Evolutionary conservation across 2,329 filamentous ascomycete species (phyloP).

Genomic region (Helotiales sp.): DNA sequence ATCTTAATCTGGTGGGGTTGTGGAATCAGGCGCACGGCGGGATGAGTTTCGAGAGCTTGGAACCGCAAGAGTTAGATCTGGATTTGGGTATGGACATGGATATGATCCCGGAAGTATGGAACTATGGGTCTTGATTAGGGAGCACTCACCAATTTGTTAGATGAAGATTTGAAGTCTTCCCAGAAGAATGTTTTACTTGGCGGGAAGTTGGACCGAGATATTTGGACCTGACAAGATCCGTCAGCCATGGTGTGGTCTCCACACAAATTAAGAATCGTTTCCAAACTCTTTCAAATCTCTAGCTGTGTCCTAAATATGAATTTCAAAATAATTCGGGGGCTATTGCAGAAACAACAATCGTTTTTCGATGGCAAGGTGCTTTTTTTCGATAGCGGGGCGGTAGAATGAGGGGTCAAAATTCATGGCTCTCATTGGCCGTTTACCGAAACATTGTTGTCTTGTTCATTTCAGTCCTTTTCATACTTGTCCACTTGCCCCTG

Average conservation of each 20-base stretch:
- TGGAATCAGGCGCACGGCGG: constrained; percentile 7
- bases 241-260: no score
- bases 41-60: background rate
- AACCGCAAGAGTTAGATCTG: background rate
- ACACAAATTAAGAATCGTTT: no score
- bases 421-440: background rate
- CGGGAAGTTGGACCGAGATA: no score
- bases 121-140: background rate
- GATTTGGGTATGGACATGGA: background rate
- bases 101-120: background rate
- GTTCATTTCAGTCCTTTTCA: background rate
- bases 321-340: no score
- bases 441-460: background rate
- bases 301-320: no score
- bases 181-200: no score
- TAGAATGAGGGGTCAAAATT: background rate
- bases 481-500: background rate
- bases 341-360: no score
- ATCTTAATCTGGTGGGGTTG: background rate
- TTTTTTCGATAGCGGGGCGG: no score
- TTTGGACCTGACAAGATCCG: no score
- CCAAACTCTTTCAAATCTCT: no score
- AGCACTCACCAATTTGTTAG: background rate
- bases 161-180: background rate
- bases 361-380: no score